Percentiles rank a stretch among this genome's conserved stretches.
Evolutionary conservation across 768 basidiomycete genomes (phyloP).

Genomic region (Trametes gibbosa): DNA sequence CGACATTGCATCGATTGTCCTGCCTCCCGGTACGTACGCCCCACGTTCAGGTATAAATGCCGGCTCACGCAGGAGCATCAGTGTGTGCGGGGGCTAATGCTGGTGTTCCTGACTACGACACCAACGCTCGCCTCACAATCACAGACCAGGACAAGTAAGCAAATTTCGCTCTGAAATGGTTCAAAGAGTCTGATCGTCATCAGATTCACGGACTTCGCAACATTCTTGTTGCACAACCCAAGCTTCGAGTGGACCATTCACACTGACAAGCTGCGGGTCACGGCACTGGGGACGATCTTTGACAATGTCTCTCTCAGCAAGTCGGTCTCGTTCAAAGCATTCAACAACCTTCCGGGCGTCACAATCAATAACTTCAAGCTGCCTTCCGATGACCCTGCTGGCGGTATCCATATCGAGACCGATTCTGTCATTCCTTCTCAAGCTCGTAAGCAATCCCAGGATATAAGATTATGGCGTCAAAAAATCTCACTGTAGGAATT

Average conservation of each 20-base stretch:
- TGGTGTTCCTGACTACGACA: constrained; percentile 62
- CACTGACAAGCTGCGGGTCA: constrained; percentile 58
- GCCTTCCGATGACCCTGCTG: constrained; percentile 63
- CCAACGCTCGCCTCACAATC: constrained; percentile 53
- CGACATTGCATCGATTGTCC: constrained; percentile 58
- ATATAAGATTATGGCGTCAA: background rate
- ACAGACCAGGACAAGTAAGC: constrained; percentile 49
- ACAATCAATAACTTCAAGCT: constrained; percentile 70
- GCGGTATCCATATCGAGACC: constrained; percentile 69
- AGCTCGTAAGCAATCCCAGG: constrained; percentile 48
- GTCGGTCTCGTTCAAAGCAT: constrained; percentile 61
- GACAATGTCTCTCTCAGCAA: constrained; percentile 63
- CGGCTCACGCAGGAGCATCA: constrained; percentile 18
- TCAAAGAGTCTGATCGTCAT: background rate
- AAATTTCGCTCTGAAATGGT: background rate
- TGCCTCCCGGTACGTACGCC: constrained; percentile 49
- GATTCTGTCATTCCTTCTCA: constrained; percentile 64
- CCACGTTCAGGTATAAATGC: too few relatives aligned
- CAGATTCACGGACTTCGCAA: constrained; percentile 66
- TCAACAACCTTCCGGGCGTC: constrained; percentile 68
- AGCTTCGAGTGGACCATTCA: constrained; percentile 71
- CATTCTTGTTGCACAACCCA: constrained; percentile 59
- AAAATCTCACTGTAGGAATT: background rate
- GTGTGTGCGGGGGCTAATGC: constrained; percentile 67
- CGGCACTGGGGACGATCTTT: constrained; percentile 67